These are phyloP conservation scores for Sporothrix brunneoviolacea DNA, from an alignment of 2,329 filamentous ascomycete species.

Conservation along the genomic window DNA sequence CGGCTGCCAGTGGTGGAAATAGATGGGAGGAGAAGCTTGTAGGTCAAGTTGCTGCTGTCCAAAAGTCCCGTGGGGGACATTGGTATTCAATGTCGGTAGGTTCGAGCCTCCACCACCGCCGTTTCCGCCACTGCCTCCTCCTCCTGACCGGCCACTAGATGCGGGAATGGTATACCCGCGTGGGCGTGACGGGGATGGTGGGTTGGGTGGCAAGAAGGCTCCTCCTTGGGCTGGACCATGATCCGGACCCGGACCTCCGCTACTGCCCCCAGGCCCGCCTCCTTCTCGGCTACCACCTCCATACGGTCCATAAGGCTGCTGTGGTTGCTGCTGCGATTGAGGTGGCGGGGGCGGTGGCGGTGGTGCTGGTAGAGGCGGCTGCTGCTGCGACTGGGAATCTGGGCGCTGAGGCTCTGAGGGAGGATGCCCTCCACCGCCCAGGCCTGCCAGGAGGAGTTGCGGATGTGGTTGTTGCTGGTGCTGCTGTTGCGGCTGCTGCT, in stretches of 20 bases:
- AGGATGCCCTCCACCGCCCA: too few relatives aligned
- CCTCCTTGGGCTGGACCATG: conserved; percentile 28
- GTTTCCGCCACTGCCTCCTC: conserved; percentile 18
- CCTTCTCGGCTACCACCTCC: conserved; percentile 29
- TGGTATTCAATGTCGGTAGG: conserved; percentile 40
- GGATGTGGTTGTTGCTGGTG: conserved; percentile 44
- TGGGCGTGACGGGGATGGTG: conserved; percentile 42
- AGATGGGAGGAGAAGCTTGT: conserved; percentile 67
- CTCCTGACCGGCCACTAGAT: conserved; percentile 31
- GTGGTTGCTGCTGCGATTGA: conserved; percentile 41
- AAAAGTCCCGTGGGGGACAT: conserved; percentile 36
- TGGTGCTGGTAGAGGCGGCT: background rate
- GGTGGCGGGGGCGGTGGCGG: background rate
- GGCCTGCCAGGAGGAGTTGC: conserved; percentile 27
- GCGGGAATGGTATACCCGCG: conserved; percentile 44
- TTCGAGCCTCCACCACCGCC: conserved; percentile 20
- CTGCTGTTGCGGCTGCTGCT: conserved; percentile 38
- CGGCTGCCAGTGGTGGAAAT: conserved; percentile 91
- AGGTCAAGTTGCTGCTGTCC: conserved; percentile 51
- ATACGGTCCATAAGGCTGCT: conserved; percentile 37
- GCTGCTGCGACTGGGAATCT: conserved; percentile 35
- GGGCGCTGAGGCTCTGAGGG: conserved; percentile 46
- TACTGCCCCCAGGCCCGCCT: background rate
- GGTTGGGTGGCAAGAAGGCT: conserved; percentile 36
- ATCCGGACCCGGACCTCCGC: conserved; percentile 19